phyloP scores from a whole-genome alignment of 2,329 filamentous ascomycete species.

The Thermomyces lanuginosus region DNA sequence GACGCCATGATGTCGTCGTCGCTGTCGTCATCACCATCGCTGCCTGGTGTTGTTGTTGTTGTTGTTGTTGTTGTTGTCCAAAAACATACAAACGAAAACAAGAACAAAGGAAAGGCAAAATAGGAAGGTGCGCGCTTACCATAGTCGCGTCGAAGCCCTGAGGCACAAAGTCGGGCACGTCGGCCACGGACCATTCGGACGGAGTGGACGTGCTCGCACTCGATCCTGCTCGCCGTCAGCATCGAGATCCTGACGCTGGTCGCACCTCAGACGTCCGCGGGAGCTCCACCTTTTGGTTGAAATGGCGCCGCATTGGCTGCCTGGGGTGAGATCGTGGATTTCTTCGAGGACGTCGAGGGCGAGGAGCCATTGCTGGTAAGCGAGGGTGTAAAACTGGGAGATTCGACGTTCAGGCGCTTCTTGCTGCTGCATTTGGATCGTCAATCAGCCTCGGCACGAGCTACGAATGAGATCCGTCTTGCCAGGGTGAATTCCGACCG shows the following conservation, averaged over 20 bases:
- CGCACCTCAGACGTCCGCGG: constrained; percentile 6
- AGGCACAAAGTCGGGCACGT: constrained; percentile 37
- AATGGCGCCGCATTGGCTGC: constrained; percentile 65
- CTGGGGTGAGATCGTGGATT: constrained; percentile 65
- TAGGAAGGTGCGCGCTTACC: constrained; percentile 21
- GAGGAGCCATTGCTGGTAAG: constrained; percentile 23
- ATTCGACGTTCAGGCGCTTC: constrained; percentile 85
- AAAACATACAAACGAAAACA: neutral
- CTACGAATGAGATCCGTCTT: constrained; percentile 4
- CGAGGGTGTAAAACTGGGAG: constrained; percentile 77
- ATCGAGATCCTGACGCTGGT: constrained; percentile 2
- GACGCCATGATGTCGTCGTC: constrained; percentile 1
- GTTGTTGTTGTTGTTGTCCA: neutral
- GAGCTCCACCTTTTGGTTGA: constrained; percentile 28
- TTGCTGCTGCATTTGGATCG: constrained; percentile 23
- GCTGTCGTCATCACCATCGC: neutral
- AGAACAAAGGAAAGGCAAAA: constrained; percentile 1
- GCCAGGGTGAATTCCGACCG: no score
- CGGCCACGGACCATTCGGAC: constrained; percentile 30
- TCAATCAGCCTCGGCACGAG: constrained; percentile 9
- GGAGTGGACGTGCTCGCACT: constrained; percentile 24
- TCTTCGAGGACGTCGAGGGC: constrained; percentile 45
- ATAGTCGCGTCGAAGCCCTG: constrained; percentile 35
- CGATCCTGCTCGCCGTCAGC: constrained; percentile 21
- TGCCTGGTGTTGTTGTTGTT: neutral